phyloP scores from a whole-genome alignment of 2,329 filamentous ascomycete species.

The Endocalyx cinctus region DNA sequence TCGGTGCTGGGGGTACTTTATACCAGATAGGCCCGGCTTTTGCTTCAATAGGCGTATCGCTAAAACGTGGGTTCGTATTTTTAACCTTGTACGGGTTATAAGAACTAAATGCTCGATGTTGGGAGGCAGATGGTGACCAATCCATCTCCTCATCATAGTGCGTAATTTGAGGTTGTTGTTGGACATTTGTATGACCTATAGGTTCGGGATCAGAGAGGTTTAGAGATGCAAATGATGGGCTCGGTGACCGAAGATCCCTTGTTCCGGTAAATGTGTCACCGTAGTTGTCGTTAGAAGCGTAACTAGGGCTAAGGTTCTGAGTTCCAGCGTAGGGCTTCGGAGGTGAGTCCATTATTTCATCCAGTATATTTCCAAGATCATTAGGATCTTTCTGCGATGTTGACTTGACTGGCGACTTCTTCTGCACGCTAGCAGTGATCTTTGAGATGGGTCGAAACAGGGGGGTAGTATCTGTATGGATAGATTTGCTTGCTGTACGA shows the following conservation, averaged over 20 bases:
- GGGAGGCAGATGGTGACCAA: slow-evolving; percentile 61
- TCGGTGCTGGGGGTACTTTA: slow-evolving; percentile 64
- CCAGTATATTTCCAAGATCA: slow-evolving; percentile 21
- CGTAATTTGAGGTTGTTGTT: slow-evolving; percentile 13
- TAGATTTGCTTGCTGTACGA: slow-evolving; percentile 36
- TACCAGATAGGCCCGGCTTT: slow-evolving; percentile 60
- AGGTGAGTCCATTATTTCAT: slow-evolving; percentile 19
- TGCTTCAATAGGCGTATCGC: slow-evolving; percentile 38
- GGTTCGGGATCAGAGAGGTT: slow-evolving; percentile 15
- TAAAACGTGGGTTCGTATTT: slow-evolving; percentile 40
- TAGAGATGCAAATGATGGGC: slow-evolving; percentile 11
- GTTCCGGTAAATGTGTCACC: too few relatives aligned
- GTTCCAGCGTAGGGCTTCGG: neutral
- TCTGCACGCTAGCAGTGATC: slow-evolving; percentile 15
- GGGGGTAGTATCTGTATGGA: slow-evolving; percentile 54
- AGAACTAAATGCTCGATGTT: slow-evolving; percentile 51
- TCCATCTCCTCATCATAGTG: slow-evolving; percentile 63
- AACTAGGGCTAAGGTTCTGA: slow-evolving; percentile 2
- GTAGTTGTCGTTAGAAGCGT: too few relatives aligned
- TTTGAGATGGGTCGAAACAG: slow-evolving; percentile 38
- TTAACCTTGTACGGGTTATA: slow-evolving; percentile 34
- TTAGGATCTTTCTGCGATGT: slow-evolving; percentile 29
- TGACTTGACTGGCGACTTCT: slow-evolving; percentile 17
- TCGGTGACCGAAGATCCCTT: neutral
- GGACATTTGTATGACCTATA: slow-evolving; percentile 3